Evolutionary conservation across 805 yeast genomes (phyloP).

Genomic region (Cyberlindnera misumaiensis): DNA sequence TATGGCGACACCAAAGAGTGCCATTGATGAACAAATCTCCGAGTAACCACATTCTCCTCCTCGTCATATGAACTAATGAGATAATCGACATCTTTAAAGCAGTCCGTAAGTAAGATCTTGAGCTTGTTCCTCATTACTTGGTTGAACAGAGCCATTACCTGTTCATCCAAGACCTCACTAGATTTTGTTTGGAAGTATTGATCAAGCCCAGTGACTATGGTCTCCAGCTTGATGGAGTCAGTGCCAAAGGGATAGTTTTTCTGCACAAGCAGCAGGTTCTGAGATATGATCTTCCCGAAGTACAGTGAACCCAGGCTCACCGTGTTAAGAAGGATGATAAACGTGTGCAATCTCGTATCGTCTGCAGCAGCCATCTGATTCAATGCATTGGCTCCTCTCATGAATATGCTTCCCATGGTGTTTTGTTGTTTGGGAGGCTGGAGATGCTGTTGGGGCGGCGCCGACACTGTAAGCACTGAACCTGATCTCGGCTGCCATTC

Average conservation of each 20-base stretch:
- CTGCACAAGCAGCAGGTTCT: slow-evolving; percentile 24
- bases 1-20: slow-evolving; percentile 58
- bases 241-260: slow-evolving; percentile 33
- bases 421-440: slow-evolving; percentile 10
- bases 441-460: slow-evolving; percentile 13
- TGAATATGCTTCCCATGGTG: slow-evolving; percentile 27
- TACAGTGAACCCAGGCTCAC: slow-evolving; percentile 57
- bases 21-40: slow-evolving; percentile 62
- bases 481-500: slow-evolving; percentile 36
- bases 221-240: slow-evolving; percentile 25
- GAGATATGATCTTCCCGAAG: slow-evolving; percentile 33
- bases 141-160: slow-evolving; percentile 37
- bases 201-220: slow-evolving; percentile 21
- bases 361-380: slow-evolving; percentile 34
- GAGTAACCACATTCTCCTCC: slow-evolving; percentile 29
- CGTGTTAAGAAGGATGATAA: slow-evolving; percentile 66
- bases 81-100: slow-evolving; percentile 26
- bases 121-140: slow-evolving; percentile 41
- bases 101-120: slow-evolving; percentile 35
- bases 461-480: slow-evolving; percentile 21
- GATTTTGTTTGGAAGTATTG: slow-evolving; percentile 22
- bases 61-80: slow-evolving; percentile 25
- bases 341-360: slow-evolving; percentile 48
- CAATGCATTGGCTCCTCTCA: slow-evolving; percentile 38
- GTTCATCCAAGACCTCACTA: slow-evolving; percentile 29